Conservation (phyloP, 768 basidiomycete species). For the Amanita fuliginea region DNA sequence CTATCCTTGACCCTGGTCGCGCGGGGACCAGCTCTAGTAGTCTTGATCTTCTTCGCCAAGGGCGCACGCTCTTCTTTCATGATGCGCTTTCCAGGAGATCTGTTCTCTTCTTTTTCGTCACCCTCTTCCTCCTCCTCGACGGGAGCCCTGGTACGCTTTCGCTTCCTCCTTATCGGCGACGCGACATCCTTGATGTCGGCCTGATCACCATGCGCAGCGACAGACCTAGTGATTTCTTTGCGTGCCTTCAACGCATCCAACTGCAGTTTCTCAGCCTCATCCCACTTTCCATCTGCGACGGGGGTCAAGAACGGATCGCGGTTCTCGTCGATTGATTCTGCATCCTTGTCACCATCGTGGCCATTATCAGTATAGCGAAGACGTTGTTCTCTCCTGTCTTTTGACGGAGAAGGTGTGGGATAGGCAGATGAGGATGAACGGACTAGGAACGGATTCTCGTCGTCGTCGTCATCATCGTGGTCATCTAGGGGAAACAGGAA, state of each 20-base stretch:
- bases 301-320: background rate
- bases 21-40: background rate
- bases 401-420: background rate
- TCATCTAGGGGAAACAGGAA: background rate
- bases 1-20: background rate
- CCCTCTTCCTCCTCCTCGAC: background rate
- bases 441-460: background rate
- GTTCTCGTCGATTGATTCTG: background rate
- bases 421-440: background rate
- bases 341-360: background rate
- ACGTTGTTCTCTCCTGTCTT: background rate
- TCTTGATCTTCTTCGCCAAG: background rate
- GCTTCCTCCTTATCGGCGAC: background rate
- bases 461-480: too few species aligned
- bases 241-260: too few species aligned
- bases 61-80: background rate
- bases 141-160: background rate
- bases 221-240: too few species aligned
- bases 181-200: background rate
- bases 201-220: too few species aligned
- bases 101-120: background rate
- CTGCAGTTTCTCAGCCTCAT: too few species aligned
- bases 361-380: background rate
- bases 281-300: background rate
- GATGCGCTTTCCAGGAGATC: background rate